Conservation (phyloP, 2,329 filamentous ascomycete species). For the Aureobasidium subglaciale region DNA sequence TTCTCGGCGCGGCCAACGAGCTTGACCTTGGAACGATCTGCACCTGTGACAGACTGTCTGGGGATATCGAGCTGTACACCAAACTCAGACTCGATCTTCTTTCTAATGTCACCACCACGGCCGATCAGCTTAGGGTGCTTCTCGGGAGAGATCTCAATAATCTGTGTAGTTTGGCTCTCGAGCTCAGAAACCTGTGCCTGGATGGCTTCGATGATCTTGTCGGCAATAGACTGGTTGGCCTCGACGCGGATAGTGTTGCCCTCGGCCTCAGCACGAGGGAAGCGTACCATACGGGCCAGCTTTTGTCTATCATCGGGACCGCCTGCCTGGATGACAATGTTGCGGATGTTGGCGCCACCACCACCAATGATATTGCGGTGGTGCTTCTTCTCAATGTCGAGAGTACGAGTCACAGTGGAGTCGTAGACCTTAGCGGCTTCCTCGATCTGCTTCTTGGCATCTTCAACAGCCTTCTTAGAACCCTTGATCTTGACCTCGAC, state of each 20-base stretch:
- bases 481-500: constrained; percentile 90
- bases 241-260: constrained; percentile 76
- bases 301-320: constrained; percentile 80
- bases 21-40: constrained; percentile 77
- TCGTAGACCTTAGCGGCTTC: constrained; percentile 84
- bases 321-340: constrained; percentile 80
- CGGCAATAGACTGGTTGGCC: constrained; percentile 73
- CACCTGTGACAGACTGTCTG: constrained; percentile 61
- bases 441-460: constrained; percentile 83
- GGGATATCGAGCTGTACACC: constrained; percentile 84
- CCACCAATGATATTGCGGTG: constrained; percentile 84
- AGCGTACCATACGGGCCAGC: constrained; percentile 84
- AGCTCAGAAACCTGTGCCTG: constrained; percentile 74
- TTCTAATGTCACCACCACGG: constrained; percentile 79
- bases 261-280: constrained; percentile 78
- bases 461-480: constrained; percentile 81
- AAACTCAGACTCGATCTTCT: constrained; percentile 78
- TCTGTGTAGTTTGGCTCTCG: constrained; percentile 72
- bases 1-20: constrained; percentile 70
- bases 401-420: constrained; percentile 72
- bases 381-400: constrained; percentile 91
- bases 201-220: constrained; percentile 80
- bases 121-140: constrained; percentile 91
- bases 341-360: constrained; percentile 79
- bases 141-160: constrained; percentile 74